Conservation (phyloP, 2,329 filamentous ascomycete species). For the Seiridium unicorne region DNA sequence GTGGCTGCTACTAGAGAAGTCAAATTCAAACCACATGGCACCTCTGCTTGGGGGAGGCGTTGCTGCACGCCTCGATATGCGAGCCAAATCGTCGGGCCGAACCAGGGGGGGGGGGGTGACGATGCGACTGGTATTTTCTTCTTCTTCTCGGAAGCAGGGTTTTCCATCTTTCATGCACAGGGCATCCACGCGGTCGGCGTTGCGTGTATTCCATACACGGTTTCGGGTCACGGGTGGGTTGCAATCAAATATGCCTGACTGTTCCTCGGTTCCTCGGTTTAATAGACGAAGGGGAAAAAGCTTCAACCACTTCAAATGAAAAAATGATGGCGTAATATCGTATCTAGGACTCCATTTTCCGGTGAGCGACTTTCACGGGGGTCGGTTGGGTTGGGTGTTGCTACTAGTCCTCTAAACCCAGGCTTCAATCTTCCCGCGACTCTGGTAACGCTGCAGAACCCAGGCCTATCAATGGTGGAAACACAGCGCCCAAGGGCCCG, state of each 20-base stretch:
- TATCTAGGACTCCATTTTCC: background rate
- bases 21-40: background rate
- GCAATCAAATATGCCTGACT: background rate
- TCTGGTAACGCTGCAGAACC: background rate
- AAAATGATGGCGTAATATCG: background rate
- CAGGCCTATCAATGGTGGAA: background rate
- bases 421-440: background rate
- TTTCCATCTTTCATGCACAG: background rate
- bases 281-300: background rate
- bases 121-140: background rate
- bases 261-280: background rate
- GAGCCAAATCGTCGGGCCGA: conserved; percentile 3
- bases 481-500: background rate
- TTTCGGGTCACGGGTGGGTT: too few relatives aligned
- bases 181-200: too few relatives aligned
- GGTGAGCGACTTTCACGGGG: background rate
- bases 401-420: background rate
- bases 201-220: too few relatives aligned
- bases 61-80: background rate
- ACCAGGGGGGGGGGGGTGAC: background rate
- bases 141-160: background rate
- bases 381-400: background rate
- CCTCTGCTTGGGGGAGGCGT: background rate
- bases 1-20: background rate
- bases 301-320: background rate